A percentile compares a stretch with the other conserved stretches of the same genome.
Conservation (phyloP, 1,139 yeast species). For the Suhomyces yuchorum region DNA sequence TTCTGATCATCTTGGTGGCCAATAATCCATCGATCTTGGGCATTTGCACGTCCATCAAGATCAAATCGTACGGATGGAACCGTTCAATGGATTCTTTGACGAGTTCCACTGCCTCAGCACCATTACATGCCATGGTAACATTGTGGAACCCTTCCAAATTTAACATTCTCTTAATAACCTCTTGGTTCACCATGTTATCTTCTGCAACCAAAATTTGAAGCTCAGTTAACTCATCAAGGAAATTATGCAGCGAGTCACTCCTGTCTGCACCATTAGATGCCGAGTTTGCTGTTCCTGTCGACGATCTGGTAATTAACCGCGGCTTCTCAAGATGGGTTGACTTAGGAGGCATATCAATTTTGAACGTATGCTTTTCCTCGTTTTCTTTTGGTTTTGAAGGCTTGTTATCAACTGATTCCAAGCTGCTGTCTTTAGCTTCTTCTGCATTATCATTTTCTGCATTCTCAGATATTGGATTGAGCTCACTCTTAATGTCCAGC, state of each 20-base stretch:
- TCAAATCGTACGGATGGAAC: constrained; percentile 52
- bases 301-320: constrained; percentile 47
- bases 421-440: neutral
- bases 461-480: neutral
- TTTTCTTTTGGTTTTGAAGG: neutral
- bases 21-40: constrained; percentile 85
- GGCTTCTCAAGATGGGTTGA: constrained; percentile 42
- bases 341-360: constrained; percentile 15
- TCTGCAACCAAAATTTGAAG: constrained; percentile 84
- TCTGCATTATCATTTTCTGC: neutral
- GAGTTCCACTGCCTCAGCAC: constrained; percentile 78
- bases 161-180: constrained; percentile 84
- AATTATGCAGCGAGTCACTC: constrained; percentile 21
- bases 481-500: neutral
- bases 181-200: constrained; percentile 89
- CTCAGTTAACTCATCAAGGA: constrained; percentile 37
- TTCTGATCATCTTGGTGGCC: constrained; percentile 75
- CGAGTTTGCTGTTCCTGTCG: constrained; percentile 61
- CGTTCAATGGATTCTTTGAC: constrained; percentile 53
- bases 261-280: constrained; percentile 22
- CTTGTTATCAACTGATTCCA: neutral
- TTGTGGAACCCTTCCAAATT: constrained; percentile 72
- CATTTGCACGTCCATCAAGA: constrained; percentile 98
- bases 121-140: constrained; percentile 80
- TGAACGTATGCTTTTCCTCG: constrained; percentile 11